Percentiles rank a stretch among this genome's conserved stretches.
Conservation (phyloP, 495 filamentous ascomycete species). For the Podospora tetraspora region DNA sequence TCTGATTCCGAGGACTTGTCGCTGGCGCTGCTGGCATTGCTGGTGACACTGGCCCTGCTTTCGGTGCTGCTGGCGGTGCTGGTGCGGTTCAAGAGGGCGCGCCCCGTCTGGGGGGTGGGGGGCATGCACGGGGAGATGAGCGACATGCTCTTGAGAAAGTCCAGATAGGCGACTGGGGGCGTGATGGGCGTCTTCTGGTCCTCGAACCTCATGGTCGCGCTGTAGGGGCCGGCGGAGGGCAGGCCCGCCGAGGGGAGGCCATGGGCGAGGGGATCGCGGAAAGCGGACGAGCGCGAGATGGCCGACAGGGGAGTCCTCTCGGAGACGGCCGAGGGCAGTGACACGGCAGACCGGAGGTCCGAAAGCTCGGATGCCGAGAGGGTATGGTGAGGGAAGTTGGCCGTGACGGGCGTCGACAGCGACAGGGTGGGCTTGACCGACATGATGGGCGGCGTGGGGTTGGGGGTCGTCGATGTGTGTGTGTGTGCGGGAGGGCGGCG, state of each 20-base stretch:
- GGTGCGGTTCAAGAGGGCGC: slow-evolving; percentile 32
- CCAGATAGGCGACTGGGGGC: slow-evolving; percentile 84
- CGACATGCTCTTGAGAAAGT: slow-evolving; percentile 73
- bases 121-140: slow-evolving; percentile 55
- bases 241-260: slow-evolving; percentile 33
- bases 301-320: slow-evolving; percentile 29
- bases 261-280: slow-evolving; percentile 28
- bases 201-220: slow-evolving; percentile 28
- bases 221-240: slow-evolving; percentile 32
- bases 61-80: slow-evolving; percentile 28
- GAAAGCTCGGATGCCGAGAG: slow-evolving; percentile 43
- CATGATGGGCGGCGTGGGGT: slow-evolving; percentile 40
- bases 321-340: slow-evolving; percentile 31
- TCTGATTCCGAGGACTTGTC: slow-evolving; percentile 30
- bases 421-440: slow-evolving; percentile 61
- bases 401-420: slow-evolving; percentile 70
- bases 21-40: slow-evolving; percentile 29
- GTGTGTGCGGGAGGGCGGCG: slow-evolving; percentile 7
- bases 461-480: slow-evolving; percentile 13
- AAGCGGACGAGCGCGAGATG: slow-evolving; percentile 30
- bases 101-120: slow-evolving; percentile 42
- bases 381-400: slow-evolving; percentile 75
- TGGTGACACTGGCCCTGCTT: slow-evolving; percentile 28
- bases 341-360: slow-evolving; percentile 44
- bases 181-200: slow-evolving; percentile 73